Evolutionary conservation across 1,284 basidiomycete species (phyloP), one percentile per base, ranked within the genome.

Genomic region (Papiliotrema flavescens): DNA sequence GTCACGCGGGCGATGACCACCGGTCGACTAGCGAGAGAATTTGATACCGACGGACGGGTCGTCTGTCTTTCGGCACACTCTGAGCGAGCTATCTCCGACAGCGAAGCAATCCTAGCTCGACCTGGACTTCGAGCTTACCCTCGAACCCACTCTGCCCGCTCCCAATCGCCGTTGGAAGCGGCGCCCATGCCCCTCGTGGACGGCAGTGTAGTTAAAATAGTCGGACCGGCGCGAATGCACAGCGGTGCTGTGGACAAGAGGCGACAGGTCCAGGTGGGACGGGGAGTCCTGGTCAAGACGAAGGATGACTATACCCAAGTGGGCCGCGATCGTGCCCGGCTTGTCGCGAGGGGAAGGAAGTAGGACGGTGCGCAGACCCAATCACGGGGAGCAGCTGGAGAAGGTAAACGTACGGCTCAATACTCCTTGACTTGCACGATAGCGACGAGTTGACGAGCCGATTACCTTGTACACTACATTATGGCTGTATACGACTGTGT

Each of bases 31-130:
- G 56, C 60, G 7, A 36, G 17, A 0, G 56, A 60, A 20, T 56
- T 53, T 42, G 65, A 67, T 50, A 48, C 50, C 17, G 49, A 62
- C 15, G 63, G 61, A 5, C 37, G 55, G 20, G 45, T 64, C 14
- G 37, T 60, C 1, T 63, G 59, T 37, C 34, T 67, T 0, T 56
- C 55, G 1, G 40, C 23, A 19, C 66, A 67, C 47, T 65, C 60
- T 7, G 57, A 64, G 24, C 24, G 52, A 35, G 23, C 46, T 3
- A 19, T 53, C 46, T 3, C n/a, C 14, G 19, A 22, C 9, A 23
- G 46, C 37, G 17, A 9, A 48, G 5, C 39, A 5, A 5, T 17
- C 39, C 20, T 19, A 20, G 41, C 41, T 11, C 11, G 41, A 43
- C 41, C 41, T n/a, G 11, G 41, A 19, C 13, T 15, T n/a, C 17